Conservation (phyloP, 306 rosid genomes). For the Urtica urens region DNA sequence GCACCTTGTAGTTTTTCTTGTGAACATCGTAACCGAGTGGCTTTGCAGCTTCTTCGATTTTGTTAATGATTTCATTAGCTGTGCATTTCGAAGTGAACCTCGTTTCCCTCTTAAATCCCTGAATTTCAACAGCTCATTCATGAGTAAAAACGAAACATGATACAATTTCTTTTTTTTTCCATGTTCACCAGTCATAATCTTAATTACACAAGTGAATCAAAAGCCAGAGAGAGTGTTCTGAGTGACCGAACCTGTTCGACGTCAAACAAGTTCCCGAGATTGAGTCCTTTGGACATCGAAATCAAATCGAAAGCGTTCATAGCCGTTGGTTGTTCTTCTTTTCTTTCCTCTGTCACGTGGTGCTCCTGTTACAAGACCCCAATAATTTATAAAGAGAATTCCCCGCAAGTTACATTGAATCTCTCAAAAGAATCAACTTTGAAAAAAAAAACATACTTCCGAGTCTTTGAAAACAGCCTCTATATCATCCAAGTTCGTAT, state of each 20-base stretch:
- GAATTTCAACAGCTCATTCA: conserved; percentile 4
- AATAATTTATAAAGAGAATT: no score
- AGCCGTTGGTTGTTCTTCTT: conserved; percentile 82
- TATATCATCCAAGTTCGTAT: conserved; percentile 76
- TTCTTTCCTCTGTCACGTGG: conserved; percentile 90
- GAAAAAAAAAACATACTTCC: conserved; percentile 42
- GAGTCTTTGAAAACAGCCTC: conserved; percentile 96
- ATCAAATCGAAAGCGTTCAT: conserved; percentile 95
- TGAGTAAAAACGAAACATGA: no score
- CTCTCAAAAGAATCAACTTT: neutral
- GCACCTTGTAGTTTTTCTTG: conserved; percentile 88
- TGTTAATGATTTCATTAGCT: conserved; percentile 75
- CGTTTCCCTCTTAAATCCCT: conserved; percentile 94
- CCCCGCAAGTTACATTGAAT: neutral
- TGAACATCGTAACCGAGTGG: conserved; percentile 97
- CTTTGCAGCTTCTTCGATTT: conserved; percentile 95
- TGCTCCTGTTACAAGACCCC: conserved; percentile 58
- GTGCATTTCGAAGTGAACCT: conserved; percentile 89
- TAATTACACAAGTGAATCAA: neutral
- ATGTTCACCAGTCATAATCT: neutral
- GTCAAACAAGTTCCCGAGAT: conserved; percentile 86
- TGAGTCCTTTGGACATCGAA: conserved; percentile 93
- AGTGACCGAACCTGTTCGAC: conserved; percentile 57
- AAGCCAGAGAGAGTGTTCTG: neutral
- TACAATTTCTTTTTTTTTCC: neutral